Conservation (phyloP, 2,329 filamentous ascomycete genomes). For the Pyrenochaeta sp. region DNA sequence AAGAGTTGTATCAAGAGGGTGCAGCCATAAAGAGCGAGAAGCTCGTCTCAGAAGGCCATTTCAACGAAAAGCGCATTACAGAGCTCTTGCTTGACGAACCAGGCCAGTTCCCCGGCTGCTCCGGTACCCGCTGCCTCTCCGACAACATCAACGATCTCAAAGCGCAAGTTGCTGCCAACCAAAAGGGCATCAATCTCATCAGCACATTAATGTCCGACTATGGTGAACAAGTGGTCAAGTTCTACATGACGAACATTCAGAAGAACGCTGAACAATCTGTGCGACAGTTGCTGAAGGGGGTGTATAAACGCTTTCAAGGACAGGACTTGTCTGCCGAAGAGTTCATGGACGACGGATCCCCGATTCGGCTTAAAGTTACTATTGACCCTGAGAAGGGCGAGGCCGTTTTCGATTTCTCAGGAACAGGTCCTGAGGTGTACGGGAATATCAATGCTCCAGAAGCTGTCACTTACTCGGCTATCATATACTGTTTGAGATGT, state of each 20-base stretch:
- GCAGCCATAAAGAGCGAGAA: slow-evolving; percentile 67
- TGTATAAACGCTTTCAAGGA: slow-evolving; percentile 74
- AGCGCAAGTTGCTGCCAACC: slow-evolving; percentile 86
- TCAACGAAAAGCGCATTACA: slow-evolving; percentile 79
- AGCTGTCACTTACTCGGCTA: slow-evolving; percentile 82
- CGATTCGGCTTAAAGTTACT: slow-evolving; percentile 76
- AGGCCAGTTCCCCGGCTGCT: slow-evolving; percentile 77
- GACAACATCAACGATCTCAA: slow-evolving; percentile 90
- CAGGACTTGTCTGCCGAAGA: slow-evolving; percentile 77
- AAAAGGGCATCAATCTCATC: slow-evolving; percentile 84
- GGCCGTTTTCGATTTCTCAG: slow-evolving; percentile 79
- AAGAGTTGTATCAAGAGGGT: slow-evolving; percentile 66
- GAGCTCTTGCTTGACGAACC: slow-evolving; percentile 78
- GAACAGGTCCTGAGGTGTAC: slow-evolving; percentile 81
- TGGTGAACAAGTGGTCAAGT: slow-evolving; percentile 77
- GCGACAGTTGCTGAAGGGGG: slow-evolving; percentile 73
- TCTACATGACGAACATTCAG: slow-evolving; percentile 86
- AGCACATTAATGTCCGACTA: slow-evolving; percentile 79
- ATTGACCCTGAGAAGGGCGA: slow-evolving; percentile 79
- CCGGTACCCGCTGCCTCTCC: slow-evolving; percentile 77
- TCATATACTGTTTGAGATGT: slow-evolving; percentile 85
- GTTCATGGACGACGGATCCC: slow-evolving; percentile 87
- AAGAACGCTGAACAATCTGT: slow-evolving; percentile 81
- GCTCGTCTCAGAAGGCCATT: slow-evolving; percentile 77
- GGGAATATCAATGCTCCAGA: slow-evolving; percentile 83